Evolutionary conservation across 1,284 basidiomycete species (phyloP), one percentile per base, ranked within the genome.

Genomic region (Rhodotorula glutinis): DNA sequence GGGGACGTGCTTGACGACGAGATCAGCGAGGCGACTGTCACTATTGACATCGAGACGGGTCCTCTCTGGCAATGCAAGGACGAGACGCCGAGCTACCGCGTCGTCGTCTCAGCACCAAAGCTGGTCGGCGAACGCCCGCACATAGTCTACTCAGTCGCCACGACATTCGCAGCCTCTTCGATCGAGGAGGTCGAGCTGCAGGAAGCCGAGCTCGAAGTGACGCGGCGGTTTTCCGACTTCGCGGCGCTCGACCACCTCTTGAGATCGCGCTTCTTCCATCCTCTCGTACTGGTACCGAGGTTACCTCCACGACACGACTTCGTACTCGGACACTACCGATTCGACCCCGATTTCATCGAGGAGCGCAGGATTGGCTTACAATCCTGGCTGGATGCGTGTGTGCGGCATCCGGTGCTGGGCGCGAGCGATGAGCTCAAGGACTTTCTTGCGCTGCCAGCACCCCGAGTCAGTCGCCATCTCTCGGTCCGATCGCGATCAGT

Each of bases 221-320:
- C 87, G 29, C 82, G 91, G 21, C 85, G 91, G 16, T 93, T 89
- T 79, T 91, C 89, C 2, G 89, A 92, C 69, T 93, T 93, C 73
- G 85, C 88, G 27, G 83, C 87, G 66, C 82, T 92, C 30, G 87
- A 90, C 71, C 85, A 87, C 1, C 84, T 87, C 4, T 79, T 92
- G 49, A 80, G 82, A 38, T 81, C 85, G 43, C 82, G 85, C 10
- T 83, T 89, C 13, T 88, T 89, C 51, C 33, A 44, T 7, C 62
- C 62, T 13, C 88, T 88, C 0, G 84, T 92, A 47, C 86, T 86
- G 3, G 81, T 92, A 2, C 90, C 90, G 0, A 88, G 89, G 0
- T 81, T 92, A 3, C 91, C 0, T 87, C 89, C 77, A 14, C 49
- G 49, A 13, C 1, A 90, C 74, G 11, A 38, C 58, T 19, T 49